phyloP scores from a whole-genome alignment of 495 filamentous ascomycete species.

The Hapsidospora chrysogenum region DNA sequence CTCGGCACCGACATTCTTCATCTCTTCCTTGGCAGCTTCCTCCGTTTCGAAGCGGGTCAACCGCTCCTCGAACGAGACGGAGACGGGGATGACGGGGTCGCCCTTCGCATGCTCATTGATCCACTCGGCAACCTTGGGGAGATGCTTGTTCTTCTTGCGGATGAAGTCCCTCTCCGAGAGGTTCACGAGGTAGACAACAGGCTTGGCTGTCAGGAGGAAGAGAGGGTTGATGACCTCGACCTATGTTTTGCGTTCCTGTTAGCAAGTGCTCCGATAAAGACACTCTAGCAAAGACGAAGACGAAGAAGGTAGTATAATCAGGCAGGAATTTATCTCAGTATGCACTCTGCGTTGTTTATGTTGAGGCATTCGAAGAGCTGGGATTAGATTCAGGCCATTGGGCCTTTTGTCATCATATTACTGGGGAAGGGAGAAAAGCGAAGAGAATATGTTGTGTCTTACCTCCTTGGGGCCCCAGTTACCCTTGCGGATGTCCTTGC shows the following conservation, averaged over 20 bases:
- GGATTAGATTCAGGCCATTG: slow-evolving; percentile 88
- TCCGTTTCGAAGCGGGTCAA: slow-evolving; percentile 64
- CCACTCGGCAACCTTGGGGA: slow-evolving; percentile 83
- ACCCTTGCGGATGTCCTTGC: slow-evolving; percentile 84
- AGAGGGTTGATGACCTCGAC: slow-evolving; percentile 96
- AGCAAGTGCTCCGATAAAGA: background rate
- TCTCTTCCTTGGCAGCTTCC: slow-evolving; percentile 67
- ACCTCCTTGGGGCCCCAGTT: slow-evolving; percentile 94
- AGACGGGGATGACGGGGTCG: slow-evolving; percentile 85
- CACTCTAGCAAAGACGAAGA: background rate
- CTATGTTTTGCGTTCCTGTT: slow-evolving; percentile 29
- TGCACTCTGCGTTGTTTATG: slow-evolving; percentile 49
- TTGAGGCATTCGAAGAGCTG: slow-evolving; percentile 95
- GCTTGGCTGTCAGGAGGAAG: slow-evolving; percentile 89
- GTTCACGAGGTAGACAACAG: slow-evolving; percentile 94
- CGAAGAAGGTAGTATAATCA: slow-evolving; percentile 20
- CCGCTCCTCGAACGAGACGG: slow-evolving; percentile 81
- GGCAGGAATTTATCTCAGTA: slow-evolving; percentile 61
- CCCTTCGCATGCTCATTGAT: slow-evolving; percentile 76
- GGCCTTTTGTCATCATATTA: slow-evolving; percentile 95
- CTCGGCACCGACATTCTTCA: slow-evolving; percentile 74
- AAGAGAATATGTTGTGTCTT: slow-evolving; percentile 23
- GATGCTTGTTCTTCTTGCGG: slow-evolving; percentile 98
- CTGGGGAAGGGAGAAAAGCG: slow-evolving; percentile 3
- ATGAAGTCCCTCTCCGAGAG: slow-evolving; percentile 94